phyloP scores from a whole-genome alignment of 768 basidiomycete species.

The Tylopilus rubrobrunneus region DNA sequence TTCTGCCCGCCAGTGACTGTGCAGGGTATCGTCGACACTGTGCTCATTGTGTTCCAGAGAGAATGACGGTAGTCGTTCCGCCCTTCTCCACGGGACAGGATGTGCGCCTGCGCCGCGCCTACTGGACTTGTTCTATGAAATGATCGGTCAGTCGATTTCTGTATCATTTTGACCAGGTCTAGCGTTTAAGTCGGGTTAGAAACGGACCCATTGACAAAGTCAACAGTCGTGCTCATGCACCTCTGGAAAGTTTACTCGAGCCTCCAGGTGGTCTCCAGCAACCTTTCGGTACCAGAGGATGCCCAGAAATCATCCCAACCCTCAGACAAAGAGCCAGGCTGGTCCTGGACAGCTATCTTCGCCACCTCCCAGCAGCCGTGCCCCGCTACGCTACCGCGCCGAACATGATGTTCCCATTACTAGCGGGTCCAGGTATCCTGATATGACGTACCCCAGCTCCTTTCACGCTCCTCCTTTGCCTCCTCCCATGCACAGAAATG shows the following conservation, averaged over 20 bases:
- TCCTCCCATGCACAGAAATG: background rate
- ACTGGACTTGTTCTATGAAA: background rate
- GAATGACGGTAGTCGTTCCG: background rate
- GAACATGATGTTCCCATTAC: background rate
- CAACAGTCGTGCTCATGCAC: background rate
- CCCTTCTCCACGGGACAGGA: slow-evolving; percentile 3
- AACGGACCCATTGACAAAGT: slow-evolving; percentile 3
- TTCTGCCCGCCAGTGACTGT: background rate
- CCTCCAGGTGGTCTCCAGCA: slow-evolving; percentile 17
- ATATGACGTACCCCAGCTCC: slow-evolving; percentile 4
- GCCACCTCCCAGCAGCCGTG: background rate
- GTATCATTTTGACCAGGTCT: slow-evolving; percentile 1
- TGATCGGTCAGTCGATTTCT: background rate
- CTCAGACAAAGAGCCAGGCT: slow-evolving; percentile 15
- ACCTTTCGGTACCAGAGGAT: slow-evolving; percentile 14
- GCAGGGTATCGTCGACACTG: background rate
- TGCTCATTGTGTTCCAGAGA: background rate
- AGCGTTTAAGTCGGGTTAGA: slow-evolving; percentile 17
- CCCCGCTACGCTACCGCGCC: background rate
- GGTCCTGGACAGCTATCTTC: slow-evolving; percentile 17
- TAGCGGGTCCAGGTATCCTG: slow-evolving; percentile 1
- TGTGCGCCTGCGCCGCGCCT: background rate
- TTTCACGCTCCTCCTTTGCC: slow-evolving; percentile 11
- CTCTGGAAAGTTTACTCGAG: slow-evolving; percentile 2
- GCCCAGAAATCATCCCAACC: slow-evolving; percentile 12